Evolutionary conservation across 2,329 filamentous ascomycete species (phyloP).

Genomic region (Colletotrichum lentis): DNA sequence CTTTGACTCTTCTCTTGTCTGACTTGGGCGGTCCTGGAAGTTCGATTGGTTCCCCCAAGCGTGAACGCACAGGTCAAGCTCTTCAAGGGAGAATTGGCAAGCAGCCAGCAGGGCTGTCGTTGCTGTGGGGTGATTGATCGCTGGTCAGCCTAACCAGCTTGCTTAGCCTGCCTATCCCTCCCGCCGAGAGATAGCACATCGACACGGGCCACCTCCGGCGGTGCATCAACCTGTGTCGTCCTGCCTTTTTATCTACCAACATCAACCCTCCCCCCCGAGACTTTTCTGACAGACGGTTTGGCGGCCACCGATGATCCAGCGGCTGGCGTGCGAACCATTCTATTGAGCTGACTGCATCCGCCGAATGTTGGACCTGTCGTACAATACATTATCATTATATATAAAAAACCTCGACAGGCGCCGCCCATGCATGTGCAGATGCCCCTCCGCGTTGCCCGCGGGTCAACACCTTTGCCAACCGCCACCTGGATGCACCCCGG

Average conservation of each 20-base stretch:
- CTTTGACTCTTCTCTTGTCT: neutral
- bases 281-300: slow-evolving; percentile 24
- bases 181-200: slow-evolving; percentile 12
- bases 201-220: slow-evolving; percentile 21
- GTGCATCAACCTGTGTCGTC: neutral
- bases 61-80: slow-evolving; percentile 27
- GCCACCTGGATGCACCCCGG: neutral
- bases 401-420: neutral
- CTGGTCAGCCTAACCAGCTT: slow-evolving; percentile 19
- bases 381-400: slow-evolving; percentile 36
- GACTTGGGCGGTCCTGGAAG: slow-evolving; percentile 14
- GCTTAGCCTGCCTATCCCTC: neutral
- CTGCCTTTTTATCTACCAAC: neutral
- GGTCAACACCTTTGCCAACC: neutral
- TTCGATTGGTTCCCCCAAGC: slow-evolving; percentile 11
- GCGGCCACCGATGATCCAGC: slow-evolving; percentile 14
- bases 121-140: slow-evolving; percentile 12
- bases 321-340: neutral
- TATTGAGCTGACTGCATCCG: neutral
- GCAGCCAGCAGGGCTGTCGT: slow-evolving; percentile 17
- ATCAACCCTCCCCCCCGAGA: slow-evolving; percentile 8
- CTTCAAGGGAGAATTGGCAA: slow-evolving; percentile 14
- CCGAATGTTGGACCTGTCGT: neutral
- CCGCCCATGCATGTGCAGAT: slow-evolving; percentile 11
- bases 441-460: neutral